phyloP scores from a whole-genome alignment of 179 eudicot genomes.

The Beta corolliflora region DNA sequence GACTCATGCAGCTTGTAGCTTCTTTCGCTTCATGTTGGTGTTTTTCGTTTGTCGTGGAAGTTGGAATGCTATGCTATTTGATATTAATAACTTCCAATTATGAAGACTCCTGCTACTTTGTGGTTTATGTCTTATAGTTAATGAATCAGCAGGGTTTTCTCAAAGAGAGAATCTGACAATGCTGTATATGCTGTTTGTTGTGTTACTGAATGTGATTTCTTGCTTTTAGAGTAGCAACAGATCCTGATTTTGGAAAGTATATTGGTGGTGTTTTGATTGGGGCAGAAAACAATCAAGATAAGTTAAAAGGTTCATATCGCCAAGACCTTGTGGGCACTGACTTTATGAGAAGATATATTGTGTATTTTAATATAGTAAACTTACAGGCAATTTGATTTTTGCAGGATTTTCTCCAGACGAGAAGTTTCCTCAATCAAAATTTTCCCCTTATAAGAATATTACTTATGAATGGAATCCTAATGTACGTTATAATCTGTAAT shows the following conservation, averaged over 20 bases:
- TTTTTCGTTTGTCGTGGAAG: not conserved
- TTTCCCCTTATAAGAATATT: constrained; percentile 70
- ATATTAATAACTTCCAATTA: not conserved
- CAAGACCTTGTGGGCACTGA: constrained; percentile 11
- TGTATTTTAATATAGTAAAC: not conserved
- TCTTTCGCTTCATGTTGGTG: not conserved
- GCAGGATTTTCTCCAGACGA: constrained; percentile 90
- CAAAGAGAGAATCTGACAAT: constrained; percentile 2
- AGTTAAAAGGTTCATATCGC: constrained; percentile 50
- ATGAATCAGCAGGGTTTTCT: not conserved
- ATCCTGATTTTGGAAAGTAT: constrained; percentile 58
- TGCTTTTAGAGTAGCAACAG: constrained; percentile 58
- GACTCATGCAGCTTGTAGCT: not conserved
- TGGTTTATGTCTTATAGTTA: not conserved
- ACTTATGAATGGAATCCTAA: constrained; percentile 85
- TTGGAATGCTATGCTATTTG: not conserved
- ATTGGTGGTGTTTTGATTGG: constrained; percentile 83
- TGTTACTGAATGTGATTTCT: constrained; percentile 7
- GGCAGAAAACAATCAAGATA: constrained; percentile 45
- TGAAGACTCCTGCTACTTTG: not conserved
- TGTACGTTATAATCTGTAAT: constrained; percentile 47
- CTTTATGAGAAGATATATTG: not conserved
- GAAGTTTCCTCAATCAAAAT: constrained; percentile 85
- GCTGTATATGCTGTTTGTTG: constrained; percentile 4
- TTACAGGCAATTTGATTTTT: constrained; percentile 21